Conservation (phyloP, 75 land plant genomes). For the Picea glauca region DNA sequence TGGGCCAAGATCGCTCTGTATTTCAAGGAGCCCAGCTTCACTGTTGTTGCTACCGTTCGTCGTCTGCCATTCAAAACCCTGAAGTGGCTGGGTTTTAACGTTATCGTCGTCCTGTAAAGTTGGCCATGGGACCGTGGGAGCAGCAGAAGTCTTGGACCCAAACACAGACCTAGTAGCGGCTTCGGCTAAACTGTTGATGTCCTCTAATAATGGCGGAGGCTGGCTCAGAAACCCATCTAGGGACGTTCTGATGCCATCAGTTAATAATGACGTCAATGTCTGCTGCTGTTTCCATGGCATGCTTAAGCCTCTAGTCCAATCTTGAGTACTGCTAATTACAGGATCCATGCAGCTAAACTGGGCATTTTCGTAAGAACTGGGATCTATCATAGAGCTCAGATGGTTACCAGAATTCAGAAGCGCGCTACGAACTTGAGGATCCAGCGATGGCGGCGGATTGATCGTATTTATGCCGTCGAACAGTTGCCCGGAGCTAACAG, state of each 20-base stretch:
- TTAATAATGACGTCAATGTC: constrained; percentile 4
- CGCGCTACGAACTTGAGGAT: neutral
- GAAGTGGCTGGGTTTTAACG: neutral
- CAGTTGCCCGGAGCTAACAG: neutral
- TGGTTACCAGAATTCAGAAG: constrained; percentile 7
- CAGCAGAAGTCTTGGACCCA: neutral
- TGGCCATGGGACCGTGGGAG: neutral
- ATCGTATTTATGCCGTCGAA: neutral
- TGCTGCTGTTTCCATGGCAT: constrained; percentile 10
- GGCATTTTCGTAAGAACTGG: constrained; percentile 1
- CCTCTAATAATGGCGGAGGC: constrained; percentile 7
- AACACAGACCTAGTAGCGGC: neutral
- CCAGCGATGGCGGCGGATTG: neutral
- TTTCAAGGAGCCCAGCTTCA: neutral
- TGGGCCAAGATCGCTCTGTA: neutral
- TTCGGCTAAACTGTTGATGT: constrained; percentile 6
- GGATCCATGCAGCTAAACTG: neutral
- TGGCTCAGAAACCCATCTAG: neutral
- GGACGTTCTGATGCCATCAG: constrained; percentile 1
- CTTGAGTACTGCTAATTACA: neutral
- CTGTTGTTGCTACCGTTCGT: neutral
- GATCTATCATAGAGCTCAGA: neutral
- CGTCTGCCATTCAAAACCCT: constrained; percentile 5
- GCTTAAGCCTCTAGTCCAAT: neutral
- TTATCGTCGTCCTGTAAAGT: constrained; percentile 1